Conservation (phyloP, 495 filamentous ascomycete species). For the Apiosordaria backusii region DNA sequence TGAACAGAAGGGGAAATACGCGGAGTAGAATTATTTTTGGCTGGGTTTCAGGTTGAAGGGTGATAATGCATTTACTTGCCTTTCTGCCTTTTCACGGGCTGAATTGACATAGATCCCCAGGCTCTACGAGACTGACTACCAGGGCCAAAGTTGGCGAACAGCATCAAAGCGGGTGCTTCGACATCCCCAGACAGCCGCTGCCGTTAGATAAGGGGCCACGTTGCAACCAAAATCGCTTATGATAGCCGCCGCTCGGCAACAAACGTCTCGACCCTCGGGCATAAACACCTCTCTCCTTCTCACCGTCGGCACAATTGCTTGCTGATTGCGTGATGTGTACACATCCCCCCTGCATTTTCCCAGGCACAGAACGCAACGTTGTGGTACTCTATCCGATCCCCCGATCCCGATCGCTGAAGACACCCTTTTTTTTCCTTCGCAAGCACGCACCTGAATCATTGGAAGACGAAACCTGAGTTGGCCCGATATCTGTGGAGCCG, state of each 20-base stretch:
- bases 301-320: neutral
- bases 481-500: neutral
- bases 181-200: neutral
- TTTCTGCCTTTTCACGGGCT: too few species aligned
- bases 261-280: neutral
- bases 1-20: neutral
- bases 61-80: neutral
- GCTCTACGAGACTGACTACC: too few species aligned
- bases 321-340: neutral
- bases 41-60: neutral
- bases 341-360: neutral
- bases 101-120: neutral
- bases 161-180: neutral
- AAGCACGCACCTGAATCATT: neutral
- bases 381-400: neutral
- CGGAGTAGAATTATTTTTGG: neutral
- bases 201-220: neutral
- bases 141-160: neutral
- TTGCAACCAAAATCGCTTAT: neutral
- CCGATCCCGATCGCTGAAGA: neutral
- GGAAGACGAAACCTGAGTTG: neutral
- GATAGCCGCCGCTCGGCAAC: neutral
- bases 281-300: neutral
- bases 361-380: neutral
- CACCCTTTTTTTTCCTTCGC: too few species aligned